Conservation (phyloP, 176 grass and related monocot species). For the Aegilops umbellulata region DNA sequence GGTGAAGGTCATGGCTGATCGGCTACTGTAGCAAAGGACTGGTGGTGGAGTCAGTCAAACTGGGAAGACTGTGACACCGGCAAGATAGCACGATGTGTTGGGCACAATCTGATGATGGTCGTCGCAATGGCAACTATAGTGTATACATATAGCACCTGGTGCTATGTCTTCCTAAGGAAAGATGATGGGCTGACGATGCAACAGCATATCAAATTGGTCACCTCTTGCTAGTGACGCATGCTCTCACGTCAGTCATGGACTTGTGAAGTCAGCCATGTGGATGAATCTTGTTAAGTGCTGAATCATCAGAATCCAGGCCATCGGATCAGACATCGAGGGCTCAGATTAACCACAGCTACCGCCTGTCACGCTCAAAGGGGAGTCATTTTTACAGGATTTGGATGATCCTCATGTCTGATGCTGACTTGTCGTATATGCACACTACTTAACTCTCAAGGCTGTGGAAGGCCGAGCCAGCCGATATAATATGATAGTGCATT, state of each 20-base stretch:
- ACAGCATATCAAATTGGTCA: neutral
- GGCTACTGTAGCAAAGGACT: neutral
- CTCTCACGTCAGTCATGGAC: neutral
- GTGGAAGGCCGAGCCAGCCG: neutral
- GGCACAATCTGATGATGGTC: too few species aligned
- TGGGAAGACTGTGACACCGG: neutral
- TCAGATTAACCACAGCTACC: neutral
- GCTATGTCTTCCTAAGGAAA: neutral
- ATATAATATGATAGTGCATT: too few species aligned
- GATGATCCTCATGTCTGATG: neutral
- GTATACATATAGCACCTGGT: neutral
- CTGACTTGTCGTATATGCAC: neutral
- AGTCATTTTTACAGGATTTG: neutral
- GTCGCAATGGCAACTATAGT: neutral
- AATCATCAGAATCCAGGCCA: neutral
- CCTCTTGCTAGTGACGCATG: neutral
- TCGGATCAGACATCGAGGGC: neutral
- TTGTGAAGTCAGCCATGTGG: neutral
- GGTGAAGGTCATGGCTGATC: neutral
- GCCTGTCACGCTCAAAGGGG: neutral
- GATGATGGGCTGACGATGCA: neutral
- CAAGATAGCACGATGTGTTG: neutral
- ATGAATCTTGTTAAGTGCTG: neutral
- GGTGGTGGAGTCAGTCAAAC: neutral
- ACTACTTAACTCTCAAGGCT: neutral